Conservation (phyloP, 805 yeast species). For the Zygosaccharomyces bisporus region DNA sequence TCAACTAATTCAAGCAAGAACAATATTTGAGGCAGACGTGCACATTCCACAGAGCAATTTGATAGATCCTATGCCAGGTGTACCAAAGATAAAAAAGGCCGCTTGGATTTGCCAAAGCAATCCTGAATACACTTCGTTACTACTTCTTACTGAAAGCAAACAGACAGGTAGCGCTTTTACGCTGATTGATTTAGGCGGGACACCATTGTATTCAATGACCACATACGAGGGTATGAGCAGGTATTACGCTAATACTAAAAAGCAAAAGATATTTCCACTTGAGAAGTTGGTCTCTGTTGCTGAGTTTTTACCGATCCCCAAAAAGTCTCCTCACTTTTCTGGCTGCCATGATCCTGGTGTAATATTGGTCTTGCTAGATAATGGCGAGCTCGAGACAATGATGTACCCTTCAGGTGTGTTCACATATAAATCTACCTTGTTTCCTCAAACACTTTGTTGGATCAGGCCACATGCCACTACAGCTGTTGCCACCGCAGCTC, state of each 20-base stretch:
- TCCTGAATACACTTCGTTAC: slow-evolving; percentile 72
- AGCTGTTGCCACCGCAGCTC: slow-evolving; percentile 52
- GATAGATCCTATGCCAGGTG: slow-evolving; percentile 21
- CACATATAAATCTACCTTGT: slow-evolving; percentile 50
- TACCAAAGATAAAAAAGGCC: slow-evolving; percentile 47
- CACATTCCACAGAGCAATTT: slow-evolving; percentile 44
- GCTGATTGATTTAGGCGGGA: slow-evolving; percentile 70
- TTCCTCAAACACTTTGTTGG: slow-evolving; percentile 82
- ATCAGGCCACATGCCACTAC: slow-evolving; percentile 66
- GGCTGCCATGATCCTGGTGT: slow-evolving; percentile 77
- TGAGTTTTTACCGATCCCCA: slow-evolving; percentile 52
- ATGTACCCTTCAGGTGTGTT: slow-evolving; percentile 53
- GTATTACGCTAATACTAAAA: slow-evolving; percentile 60
- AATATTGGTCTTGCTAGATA: slow-evolving; percentile 53
- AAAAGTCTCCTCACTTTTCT: slow-evolving; percentile 67
- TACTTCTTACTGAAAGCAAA: slow-evolving; percentile 62
- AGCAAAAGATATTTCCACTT: slow-evolving; percentile 54
- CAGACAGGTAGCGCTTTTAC: slow-evolving; percentile 46
- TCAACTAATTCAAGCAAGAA: slow-evolving; percentile 67
- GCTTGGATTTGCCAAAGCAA: slow-evolving; percentile 78
- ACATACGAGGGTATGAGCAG: slow-evolving; percentile 80
- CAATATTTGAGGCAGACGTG: slow-evolving; percentile 60
- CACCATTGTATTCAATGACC: slow-evolving; percentile 75
- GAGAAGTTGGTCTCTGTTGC: slow-evolving; percentile 44
- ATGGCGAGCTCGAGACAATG: slow-evolving; percentile 63